Evolutionary conservation across 164 flowering plant genomes (phyloP).

Genomic region (Vitis labrusca): DNA sequence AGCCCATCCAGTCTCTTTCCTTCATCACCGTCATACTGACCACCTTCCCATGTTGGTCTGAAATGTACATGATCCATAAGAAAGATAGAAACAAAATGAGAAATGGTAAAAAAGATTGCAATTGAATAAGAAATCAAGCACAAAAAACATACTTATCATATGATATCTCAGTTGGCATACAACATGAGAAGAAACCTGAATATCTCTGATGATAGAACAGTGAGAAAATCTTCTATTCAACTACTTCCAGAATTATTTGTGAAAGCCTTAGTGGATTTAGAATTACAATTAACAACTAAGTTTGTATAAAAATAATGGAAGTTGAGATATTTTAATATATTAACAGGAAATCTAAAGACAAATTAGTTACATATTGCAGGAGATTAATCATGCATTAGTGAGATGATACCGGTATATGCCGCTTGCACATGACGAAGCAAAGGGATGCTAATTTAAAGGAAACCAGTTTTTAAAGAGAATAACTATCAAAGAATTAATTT

Average conservation of each 20-base stretch:
- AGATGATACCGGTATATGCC: background rate
- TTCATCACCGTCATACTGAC: conserved; percentile 54
- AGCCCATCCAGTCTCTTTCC: conserved; percentile 39
- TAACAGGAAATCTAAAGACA: no score
- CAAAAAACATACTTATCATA: background rate
- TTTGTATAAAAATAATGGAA: background rate
- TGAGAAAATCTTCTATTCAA: background rate
- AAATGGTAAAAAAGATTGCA: background rate
- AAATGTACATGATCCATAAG: background rate
- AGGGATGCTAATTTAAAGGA: background rate
- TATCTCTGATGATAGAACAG: background rate
- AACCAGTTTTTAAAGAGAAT: no score
- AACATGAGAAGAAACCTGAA: background rate
- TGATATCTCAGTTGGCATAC: background rate
- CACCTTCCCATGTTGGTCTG: conserved; percentile 47
- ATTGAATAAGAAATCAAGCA: background rate
- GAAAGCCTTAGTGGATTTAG: background rate
- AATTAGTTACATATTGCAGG: background rate
- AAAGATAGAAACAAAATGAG: background rate
- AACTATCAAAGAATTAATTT: background rate
- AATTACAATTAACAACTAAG: background rate
- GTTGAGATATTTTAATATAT: background rate
- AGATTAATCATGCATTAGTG: background rate
- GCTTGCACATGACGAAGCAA: background rate
- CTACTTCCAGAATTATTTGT: background rate